phyloP scores from a whole-genome alignment of 345 rosid genomes.

The Clarkia xantiana region DNA sequence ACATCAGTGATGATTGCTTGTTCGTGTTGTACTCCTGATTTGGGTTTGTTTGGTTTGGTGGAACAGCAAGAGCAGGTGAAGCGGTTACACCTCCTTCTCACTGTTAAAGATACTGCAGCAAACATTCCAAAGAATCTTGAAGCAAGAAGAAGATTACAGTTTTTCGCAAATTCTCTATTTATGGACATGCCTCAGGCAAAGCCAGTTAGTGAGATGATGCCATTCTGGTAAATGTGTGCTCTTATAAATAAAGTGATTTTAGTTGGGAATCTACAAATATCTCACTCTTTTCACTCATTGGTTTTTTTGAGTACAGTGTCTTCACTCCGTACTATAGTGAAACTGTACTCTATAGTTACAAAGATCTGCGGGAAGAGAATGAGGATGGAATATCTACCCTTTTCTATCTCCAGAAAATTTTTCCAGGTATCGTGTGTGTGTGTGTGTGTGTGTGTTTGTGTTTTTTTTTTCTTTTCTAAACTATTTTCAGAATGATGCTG shows the following conservation, averaged over 20 bases:
- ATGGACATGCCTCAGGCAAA: conserved; percentile 89
- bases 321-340: conserved; percentile 99
- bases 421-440: conserved; percentile 69
- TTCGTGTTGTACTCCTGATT: not conserved
- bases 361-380: conserved; percentile 79
- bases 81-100: conserved; percentile 86
- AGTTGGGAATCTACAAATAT: not conserved
- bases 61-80: conserved; percentile 86
- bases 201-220: conserved; percentile 79
- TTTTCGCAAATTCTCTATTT: conserved; percentile 80
- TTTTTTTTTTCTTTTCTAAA: not conserved
- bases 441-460: too few relatives aligned
- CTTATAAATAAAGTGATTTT: conserved; percentile 3
- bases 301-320: conserved; percentile 38
- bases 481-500: not conserved
- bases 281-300: conserved; percentile 3
- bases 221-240: conserved; percentile 46
- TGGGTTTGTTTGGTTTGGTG: conserved; percentile 11
- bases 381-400: conserved; percentile 97
- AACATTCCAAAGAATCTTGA: conserved; percentile 96
- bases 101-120: conserved; percentile 86
- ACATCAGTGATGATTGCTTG: conserved; percentile 13
- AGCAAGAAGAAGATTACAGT: conserved; percentile 91
- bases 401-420: conserved; percentile 97
- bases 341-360: conserved; percentile 88